Evolutionary conservation across 441 rosid genomes (phyloP), one percentile per base, ranked within the genome.

Genomic region (Bocquillonia castaneifolia): DNA sequence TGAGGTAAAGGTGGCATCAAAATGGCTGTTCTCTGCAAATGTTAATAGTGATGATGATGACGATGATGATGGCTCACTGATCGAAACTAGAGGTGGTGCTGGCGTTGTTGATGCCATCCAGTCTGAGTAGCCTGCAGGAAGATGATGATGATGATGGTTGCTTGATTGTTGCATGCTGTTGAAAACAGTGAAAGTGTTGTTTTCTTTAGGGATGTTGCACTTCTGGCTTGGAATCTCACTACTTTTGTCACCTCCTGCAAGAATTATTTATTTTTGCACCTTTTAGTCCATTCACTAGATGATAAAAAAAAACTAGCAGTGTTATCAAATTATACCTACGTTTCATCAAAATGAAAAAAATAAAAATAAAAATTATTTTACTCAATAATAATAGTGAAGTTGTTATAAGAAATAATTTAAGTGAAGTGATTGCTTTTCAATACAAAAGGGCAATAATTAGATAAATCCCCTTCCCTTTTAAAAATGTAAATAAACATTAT

Each of bases 21-120:
- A 70, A n/a, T 68, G 72, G 69, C 73, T 66, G 57, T 64, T 72
- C 18, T 59, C 78, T 58, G 67, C 79, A 54, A 39, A 42, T 68
- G 81, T 66, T 36, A 59, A 51, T 60, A 40, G 34, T 68, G 83
- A 69, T 29, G 64, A 50, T 59, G 78, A 58, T n/a, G 80, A 59
- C 28, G 78, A 72, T 57, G 79, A 54, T 26, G 70, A 75, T 66
- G 75, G 80, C 40, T 76, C 80, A 51, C 53, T 73, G 52, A 69
- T 48, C 8, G 71, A 63, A 28, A 44, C 57, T 23, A 32, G 68
- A 42, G 68, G 34, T 64, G 61, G 26, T 57, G 55, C 15, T 9
- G 25, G 26, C n/a, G n/a, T n/a, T n/a, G n/a, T n/a, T 45, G 55
- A 29, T 40, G 63, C 70, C 28, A 60, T 44, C 36, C 78, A 39